Conservation (phyloP, 2,329 filamentous ascomycete genomes). For the Colletotrichum magnum region DNA sequence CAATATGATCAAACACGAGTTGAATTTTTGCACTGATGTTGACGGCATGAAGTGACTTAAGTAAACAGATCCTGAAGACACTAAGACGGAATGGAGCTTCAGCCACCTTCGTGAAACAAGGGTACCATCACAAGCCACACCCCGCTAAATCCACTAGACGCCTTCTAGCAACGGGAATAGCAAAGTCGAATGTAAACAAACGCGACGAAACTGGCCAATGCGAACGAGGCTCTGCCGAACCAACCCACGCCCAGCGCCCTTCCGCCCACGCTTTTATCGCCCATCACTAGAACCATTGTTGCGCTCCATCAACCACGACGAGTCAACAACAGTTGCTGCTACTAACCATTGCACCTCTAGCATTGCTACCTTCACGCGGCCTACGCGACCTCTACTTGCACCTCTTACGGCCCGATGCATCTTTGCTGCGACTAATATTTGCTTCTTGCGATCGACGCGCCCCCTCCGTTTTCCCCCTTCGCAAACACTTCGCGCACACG, state of each 20-base stretch:
- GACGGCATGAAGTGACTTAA: no score
- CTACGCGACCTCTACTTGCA: slow-evolving; percentile 6
- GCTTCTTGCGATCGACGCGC: slow-evolving; percentile 38
- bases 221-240: slow-evolving; percentile 22
- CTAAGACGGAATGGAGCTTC: background rate
- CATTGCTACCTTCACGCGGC: slow-evolving; percentile 17
- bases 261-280: slow-evolving; percentile 26
- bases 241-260: slow-evolving; percentile 21
- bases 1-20: no score
- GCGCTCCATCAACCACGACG: slow-evolving; percentile 11
- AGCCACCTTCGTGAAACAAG: background rate
- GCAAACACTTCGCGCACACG: slow-evolving; percentile 13
- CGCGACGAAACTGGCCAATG: slow-evolving; percentile 36
- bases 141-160: slow-evolving; percentile 40
- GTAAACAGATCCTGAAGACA: no score
- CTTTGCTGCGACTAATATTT: slow-evolving; percentile 33
- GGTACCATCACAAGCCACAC: slow-evolving; percentile 17
- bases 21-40: no score
- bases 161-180: slow-evolving; percentile 37
- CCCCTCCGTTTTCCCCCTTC: slow-evolving; percentile 8
- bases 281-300: background rate
- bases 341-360: slow-evolving; percentile 21
- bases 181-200: slow-evolving; percentile 43
- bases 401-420: slow-evolving; percentile 30
- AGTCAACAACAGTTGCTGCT: slow-evolving; percentile 6